phyloP scores from a whole-genome alignment of 345 rosid species.

The Aurinia saxatilis region DNA sequence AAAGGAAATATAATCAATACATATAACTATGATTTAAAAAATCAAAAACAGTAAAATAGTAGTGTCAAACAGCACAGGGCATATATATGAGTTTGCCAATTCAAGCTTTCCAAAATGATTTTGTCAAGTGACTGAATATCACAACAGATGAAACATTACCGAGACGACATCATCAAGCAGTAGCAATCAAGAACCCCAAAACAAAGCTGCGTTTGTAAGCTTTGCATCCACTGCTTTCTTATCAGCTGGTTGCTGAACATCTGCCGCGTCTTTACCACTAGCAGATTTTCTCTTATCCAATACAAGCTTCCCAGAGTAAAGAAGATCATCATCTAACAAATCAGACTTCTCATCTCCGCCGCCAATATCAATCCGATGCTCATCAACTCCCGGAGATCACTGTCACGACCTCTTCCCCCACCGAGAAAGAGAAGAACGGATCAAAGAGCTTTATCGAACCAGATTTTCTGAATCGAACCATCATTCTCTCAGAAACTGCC shows the following conservation, averaged over 20 bases:
- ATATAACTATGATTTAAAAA: no score
- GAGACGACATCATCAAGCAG: constrained; percentile 59
- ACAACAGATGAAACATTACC: no score
- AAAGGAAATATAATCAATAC: no score
- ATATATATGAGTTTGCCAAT: neutral
- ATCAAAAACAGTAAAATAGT: no score
- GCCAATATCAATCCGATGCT: constrained; percentile 53
- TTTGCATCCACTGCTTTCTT: constrained; percentile 51
- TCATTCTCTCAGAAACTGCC: constrained; percentile 54
- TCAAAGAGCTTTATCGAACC: constrained; percentile 41
- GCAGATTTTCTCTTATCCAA: constrained; percentile 49
- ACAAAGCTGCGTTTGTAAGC: constrained; percentile 63
- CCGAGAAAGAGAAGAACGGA: constrained; percentile 48
- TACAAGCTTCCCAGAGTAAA: constrained; percentile 57
- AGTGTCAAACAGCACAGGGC: constrained; percentile 23
- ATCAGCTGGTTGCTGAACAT: constrained; percentile 30
- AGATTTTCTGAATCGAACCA: constrained; percentile 51
- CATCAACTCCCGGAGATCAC: no score
- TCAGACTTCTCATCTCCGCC: constrained; percentile 76
- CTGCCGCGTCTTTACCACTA: constrained; percentile 18
- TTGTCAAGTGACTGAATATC: no score
- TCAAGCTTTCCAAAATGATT: neutral
- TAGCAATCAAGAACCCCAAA: constrained; percentile 65
- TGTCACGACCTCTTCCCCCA: no score
- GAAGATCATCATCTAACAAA: constrained; percentile 54